Base-by-base conservation (phyloP, 2,329 filamentous ascomycete species). In the Nectriaceae sp. region DNA sequence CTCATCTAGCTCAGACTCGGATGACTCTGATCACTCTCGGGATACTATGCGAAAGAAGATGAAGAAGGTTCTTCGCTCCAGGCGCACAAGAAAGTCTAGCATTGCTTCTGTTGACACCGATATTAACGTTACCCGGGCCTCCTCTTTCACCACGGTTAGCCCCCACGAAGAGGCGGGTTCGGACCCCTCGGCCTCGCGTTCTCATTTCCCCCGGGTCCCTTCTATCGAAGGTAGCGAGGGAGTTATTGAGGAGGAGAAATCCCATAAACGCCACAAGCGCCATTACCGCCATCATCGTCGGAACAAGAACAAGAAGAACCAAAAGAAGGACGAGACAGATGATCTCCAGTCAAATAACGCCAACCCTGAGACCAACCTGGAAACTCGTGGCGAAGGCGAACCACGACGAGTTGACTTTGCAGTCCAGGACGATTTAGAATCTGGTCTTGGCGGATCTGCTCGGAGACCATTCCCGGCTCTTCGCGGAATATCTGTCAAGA, bases 41-140 rank as follows among this genome's bases (percentile, higher is more conserved):
- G 75, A 77, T 40, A 90, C 86, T 2, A 88, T 90, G 13, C 84
- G 87, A 3, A 89, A 87, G 63, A 84, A 84, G 47, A 83, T 95
- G 67, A 90, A 85, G 69, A 80, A 87, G 57, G 88, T 87, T 20
- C 85, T 96, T 60, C 86, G 84, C 50, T 77, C 80, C 40, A 79
- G 85, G 44, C 83, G 83, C 61, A 84, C 83, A 55, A 85, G 89
- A 69, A 95, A 93, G 75, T 92, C 88, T 0, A 93, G 87, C 57
- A 76, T 80, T 26, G 83, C 83, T 61, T 91, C 85, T 20, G 81
- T 82, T 51, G 87, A 89, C 13, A 82, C 77, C 13, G 65, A 70
- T 20, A 50, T 53, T 4, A 64, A 61, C 24, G 56, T 54, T 6
- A 71, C 65, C 11, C 69, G 71, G 4, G 70, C 71, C 5, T 68